phyloP scores from a whole-genome alignment of 2,329 filamentous ascomycete genomes.

The Penicillium capsulatum region DNA sequence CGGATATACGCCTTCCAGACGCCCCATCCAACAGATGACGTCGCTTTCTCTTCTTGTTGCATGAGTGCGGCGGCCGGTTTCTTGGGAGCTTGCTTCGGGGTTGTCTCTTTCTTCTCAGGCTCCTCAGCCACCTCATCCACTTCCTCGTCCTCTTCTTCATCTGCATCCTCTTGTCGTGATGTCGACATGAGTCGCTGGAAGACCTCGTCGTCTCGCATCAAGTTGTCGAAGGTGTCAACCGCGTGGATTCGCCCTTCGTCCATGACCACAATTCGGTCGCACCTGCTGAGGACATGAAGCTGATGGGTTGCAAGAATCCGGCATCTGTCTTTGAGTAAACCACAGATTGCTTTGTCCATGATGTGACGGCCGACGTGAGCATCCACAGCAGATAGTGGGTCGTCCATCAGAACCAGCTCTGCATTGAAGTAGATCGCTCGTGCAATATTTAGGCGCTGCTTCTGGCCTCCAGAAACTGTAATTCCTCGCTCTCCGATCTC shows the following conservation, averaged over 20 bases:
- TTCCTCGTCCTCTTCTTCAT: slow-evolving; percentile 50
- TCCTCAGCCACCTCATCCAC: slow-evolving; percentile 31
- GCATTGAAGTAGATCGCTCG: slow-evolving; percentile 65
- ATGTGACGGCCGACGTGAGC: slow-evolving; percentile 64
- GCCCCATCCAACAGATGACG: slow-evolving; percentile 71
- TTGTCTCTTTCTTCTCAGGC: slow-evolving; percentile 31
- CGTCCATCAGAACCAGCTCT: slow-evolving; percentile 61
- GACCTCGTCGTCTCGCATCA: slow-evolving; percentile 72
- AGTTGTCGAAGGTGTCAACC: slow-evolving; percentile 81
- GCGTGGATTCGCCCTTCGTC: slow-evolving; percentile 79
- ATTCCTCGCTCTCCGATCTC: slow-evolving; percentile 96
- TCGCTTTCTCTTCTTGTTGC: slow-evolving; percentile 56
- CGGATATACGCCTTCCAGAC: slow-evolving; percentile 75
- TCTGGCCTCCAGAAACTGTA: slow-evolving; percentile 91
- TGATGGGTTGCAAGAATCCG: slow-evolving; percentile 92
- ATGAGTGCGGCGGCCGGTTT: slow-evolving; percentile 36
- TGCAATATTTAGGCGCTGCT: slow-evolving; percentile 91
- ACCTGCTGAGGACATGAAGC: slow-evolving; percentile 83
- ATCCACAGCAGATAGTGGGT: slow-evolving; percentile 55
- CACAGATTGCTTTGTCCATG: slow-evolving; percentile 91
- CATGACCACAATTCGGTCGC: slow-evolving; percentile 91
- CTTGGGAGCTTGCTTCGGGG: slow-evolving; percentile 7
- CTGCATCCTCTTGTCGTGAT: slow-evolving; percentile 56
- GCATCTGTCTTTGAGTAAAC: slow-evolving; percentile 82
- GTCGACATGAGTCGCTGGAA: slow-evolving; percentile 82